Conservation (phyloP, 352 stramenopile species). For the Globisporangium alternatum region DNA sequence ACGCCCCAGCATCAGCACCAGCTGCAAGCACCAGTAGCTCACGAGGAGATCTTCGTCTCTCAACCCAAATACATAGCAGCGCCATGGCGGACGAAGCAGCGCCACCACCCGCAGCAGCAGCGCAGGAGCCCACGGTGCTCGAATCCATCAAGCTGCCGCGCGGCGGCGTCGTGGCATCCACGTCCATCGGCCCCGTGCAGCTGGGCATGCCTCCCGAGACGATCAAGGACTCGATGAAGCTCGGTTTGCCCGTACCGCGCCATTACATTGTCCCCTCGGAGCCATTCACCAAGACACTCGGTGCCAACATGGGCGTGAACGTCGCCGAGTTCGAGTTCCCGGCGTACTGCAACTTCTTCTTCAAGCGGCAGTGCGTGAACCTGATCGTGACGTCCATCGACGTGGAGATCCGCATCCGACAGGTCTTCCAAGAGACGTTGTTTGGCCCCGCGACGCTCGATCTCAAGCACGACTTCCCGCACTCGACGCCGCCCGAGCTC, state of each 20-base stretch:
- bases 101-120: background rate
- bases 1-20: background rate
- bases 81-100: slow-evolving; percentile 17
- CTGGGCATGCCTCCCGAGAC: slow-evolving; percentile 96
- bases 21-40: background rate
- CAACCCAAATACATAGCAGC: background rate
- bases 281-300: slow-evolving; percentile 93
- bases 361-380: slow-evolving; percentile 85
- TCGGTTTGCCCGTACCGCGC: slow-evolving; percentile 90
- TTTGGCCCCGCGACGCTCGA: slow-evolving; percentile 78
- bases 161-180: slow-evolving; percentile 72
- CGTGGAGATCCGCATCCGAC: slow-evolving; percentile 76
- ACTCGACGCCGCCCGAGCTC: slow-evolving; percentile 43
- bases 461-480: slow-evolving; percentile 71
- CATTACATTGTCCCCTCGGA: slow-evolving; percentile 96
- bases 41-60: background rate
- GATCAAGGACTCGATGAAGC: slow-evolving; percentile 96
- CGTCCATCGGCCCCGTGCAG: slow-evolving; percentile 76
- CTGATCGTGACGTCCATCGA: slow-evolving; percentile 79
- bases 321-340: slow-evolving; percentile 97
- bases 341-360: slow-evolving; percentile 98
- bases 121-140: slow-evolving; percentile 28
- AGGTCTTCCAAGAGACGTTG: slow-evolving; percentile 89
- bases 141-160: slow-evolving; percentile 72
- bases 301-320: slow-evolving; percentile 94